These are phyloP conservation scores for Penicillium sp. DNA, from an alignment of 2,329 filamentous ascomycete species.

Conservation along the genomic window DNA sequence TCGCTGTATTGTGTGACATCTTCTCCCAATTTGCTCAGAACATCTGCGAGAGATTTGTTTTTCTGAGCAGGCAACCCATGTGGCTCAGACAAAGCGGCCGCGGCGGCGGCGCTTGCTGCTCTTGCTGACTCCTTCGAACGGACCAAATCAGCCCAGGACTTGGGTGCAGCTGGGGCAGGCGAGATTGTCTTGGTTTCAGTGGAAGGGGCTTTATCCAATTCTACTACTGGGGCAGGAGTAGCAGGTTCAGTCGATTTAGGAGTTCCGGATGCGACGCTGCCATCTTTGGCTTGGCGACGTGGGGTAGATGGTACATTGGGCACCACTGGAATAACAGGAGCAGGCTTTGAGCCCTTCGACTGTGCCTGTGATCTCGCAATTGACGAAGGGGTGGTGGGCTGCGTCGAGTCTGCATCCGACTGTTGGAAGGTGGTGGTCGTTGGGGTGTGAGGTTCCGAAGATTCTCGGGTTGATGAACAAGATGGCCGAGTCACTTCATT, in stretches of 20 bases:
- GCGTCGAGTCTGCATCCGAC: conserved; percentile 55
- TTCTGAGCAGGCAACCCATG: conserved; percentile 49
- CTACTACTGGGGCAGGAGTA: conserved; percentile 3
- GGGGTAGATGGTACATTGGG: conserved; percentile 37
- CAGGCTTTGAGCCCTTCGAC: conserved; percentile 32
- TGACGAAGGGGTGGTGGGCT: conserved; percentile 57
- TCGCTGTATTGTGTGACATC: conserved; percentile 54
- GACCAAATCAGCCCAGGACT: conserved; percentile 69
- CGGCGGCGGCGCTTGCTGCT: conserved; percentile 26
- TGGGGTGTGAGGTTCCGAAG: conserved; percentile 54
- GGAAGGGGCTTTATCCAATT: conserved; percentile 1
- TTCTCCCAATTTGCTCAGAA: conserved; percentile 70
- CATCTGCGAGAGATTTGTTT: conserved; percentile 68
- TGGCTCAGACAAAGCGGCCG: conserved; percentile 27
- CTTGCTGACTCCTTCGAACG: conserved; percentile 48
- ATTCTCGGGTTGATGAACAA: conserved; percentile 20
- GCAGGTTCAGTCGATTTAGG: conserved; percentile 29
- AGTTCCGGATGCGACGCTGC: conserved; percentile 33
- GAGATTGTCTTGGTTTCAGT: conserved; percentile 36
- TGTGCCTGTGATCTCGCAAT: conserved; percentile 36
- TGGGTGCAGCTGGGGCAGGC: conserved; percentile 49
- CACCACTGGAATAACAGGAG: conserved; percentile 49
- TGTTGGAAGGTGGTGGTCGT: conserved; percentile 58
- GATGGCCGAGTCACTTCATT: conserved; percentile 21
- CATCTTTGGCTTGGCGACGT: conserved; percentile 38